Conservation (phyloP, 2,329 filamentous ascomycete species). For the Apiospora kogelbergensis region DNA sequence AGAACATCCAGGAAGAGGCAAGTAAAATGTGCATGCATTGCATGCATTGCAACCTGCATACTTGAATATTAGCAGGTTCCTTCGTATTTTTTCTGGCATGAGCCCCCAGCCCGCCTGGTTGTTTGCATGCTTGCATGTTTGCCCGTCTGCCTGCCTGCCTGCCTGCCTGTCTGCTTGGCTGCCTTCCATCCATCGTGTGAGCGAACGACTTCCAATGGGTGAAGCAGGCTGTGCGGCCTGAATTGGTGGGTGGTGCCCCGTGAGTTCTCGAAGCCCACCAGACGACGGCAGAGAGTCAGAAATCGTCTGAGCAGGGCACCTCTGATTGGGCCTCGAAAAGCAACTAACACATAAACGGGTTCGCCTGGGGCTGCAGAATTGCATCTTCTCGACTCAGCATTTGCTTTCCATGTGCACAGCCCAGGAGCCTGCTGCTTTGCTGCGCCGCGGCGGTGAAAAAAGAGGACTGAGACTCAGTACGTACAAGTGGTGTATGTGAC, state of each 20-base stretch:
- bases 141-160: neutral
- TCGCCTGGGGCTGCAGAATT: neutral
- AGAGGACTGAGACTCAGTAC: neutral
- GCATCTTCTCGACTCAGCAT: neutral
- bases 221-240: neutral
- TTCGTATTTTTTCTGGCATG: neutral
- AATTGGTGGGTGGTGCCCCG: conserved; percentile 1
- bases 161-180: neutral
- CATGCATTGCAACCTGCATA: conserved; percentile 4
- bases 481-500: neutral
- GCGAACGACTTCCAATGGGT: neutral
- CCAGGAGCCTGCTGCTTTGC: neutral
- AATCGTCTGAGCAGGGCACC: neutral
- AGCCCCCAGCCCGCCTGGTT: neutral
- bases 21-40: neutral
- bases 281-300: neutral
- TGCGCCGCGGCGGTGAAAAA: neutral
- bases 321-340: neutral
- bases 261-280: neutral
- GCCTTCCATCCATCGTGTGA: neutral
- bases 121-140: neutral
- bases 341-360: neutral
- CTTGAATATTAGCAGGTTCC: neutral
- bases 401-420: neutral
- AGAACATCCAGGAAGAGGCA: conserved; percentile 4